Evolutionary conservation across 139 green algal genomes (phyloP).

Genomic region (Tetradesmus lagerheimii): DNA sequence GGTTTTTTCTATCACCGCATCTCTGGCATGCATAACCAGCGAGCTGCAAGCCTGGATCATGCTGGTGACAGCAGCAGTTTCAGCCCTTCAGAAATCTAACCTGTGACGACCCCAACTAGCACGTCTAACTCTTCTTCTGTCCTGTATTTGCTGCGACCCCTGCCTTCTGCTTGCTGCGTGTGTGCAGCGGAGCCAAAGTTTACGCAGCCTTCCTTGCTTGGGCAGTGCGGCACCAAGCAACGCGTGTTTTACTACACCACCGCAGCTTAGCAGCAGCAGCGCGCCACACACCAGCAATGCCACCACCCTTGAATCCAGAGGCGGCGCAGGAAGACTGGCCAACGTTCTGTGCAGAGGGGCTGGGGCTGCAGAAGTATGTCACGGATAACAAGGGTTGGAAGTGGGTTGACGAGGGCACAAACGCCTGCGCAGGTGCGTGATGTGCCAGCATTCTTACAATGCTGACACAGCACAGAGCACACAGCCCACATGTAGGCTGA

Average conservation of each 20-base stretch:
- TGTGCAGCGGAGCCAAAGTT: conserved; percentile 15
- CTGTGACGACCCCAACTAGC: too few relatives aligned
- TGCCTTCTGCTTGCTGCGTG: too few relatives aligned
- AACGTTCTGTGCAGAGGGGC: conserved; percentile 46
- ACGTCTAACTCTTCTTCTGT: too few relatives aligned
- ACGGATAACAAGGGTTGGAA: conserved; percentile 12
- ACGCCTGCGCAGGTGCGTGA: conserved; percentile 26
- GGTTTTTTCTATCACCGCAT: too few relatives aligned
- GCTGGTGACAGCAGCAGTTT: too few relatives aligned
- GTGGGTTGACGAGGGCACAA: conserved; percentile 48
- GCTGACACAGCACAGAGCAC: too few relatives aligned
- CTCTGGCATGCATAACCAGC: too few relatives aligned
- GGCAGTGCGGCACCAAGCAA: conserved; percentile 28
- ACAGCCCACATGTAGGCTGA: too few relatives aligned
- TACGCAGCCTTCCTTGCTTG: conserved; percentile 45
- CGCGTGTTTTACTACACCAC: conserved; percentile 33
- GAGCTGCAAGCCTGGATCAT: too few relatives aligned
- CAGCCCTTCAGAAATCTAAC: too few relatives aligned
- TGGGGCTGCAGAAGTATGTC: conserved; percentile 35
- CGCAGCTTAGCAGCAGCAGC: background rate
- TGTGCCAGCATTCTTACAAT: too few relatives aligned
- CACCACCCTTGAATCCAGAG: conserved; percentile 35
- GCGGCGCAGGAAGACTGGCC: conserved; percentile 45
- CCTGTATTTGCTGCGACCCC: too few relatives aligned
- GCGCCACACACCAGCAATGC: background rate